Evolutionary conservation across 495 filamentous ascomycete genomes (phyloP).

Genomic region (Xylaria cubensis): DNA sequence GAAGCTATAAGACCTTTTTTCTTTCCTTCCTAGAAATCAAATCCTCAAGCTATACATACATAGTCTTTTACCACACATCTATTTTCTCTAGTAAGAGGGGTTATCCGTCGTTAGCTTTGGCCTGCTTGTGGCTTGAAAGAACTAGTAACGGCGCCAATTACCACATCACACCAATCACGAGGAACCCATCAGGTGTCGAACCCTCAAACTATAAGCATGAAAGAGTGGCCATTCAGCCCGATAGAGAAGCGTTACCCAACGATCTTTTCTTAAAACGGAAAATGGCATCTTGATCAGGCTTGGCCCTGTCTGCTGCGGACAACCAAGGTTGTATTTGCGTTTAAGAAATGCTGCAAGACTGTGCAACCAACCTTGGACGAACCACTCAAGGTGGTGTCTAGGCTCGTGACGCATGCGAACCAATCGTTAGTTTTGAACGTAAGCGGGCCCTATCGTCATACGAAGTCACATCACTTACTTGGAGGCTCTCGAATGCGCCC

Average conservation of each 20-base stretch:
- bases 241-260: slow-evolving; percentile 22
- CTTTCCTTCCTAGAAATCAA: neutral
- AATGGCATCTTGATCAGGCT: slow-evolving; percentile 26
- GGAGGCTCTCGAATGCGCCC: slow-evolving; percentile 26
- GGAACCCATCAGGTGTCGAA: slow-evolving; percentile 19
- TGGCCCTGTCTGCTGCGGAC: slow-evolving; percentile 21
- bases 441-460: slow-evolving; percentile 27
- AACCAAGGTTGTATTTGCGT: slow-evolving; percentile 26
- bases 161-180: slow-evolving; percentile 24
- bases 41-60: neutral
- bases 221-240: slow-evolving; percentile 25
- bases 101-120: slow-evolving; percentile 7
- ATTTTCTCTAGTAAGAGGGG: neutral
- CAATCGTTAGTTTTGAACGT: slow-evolving; percentile 18
- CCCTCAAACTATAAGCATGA: slow-evolving; percentile 14
- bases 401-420: slow-evolving; percentile 29
- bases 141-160: slow-evolving; percentile 18
- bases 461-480: slow-evolving; percentile 28
- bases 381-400: slow-evolving; percentile 24
- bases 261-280: slow-evolving; percentile 28
- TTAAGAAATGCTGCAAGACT: slow-evolving; percentile 22
- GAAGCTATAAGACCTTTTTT: neutral
- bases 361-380: slow-evolving; percentile 28
- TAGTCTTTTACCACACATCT: neutral
- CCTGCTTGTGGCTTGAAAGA: slow-evolving; percentile 9